Evolutionary conservation across 768 basidiomycete genomes (phyloP).

Genomic region (Boletales sp.): DNA sequence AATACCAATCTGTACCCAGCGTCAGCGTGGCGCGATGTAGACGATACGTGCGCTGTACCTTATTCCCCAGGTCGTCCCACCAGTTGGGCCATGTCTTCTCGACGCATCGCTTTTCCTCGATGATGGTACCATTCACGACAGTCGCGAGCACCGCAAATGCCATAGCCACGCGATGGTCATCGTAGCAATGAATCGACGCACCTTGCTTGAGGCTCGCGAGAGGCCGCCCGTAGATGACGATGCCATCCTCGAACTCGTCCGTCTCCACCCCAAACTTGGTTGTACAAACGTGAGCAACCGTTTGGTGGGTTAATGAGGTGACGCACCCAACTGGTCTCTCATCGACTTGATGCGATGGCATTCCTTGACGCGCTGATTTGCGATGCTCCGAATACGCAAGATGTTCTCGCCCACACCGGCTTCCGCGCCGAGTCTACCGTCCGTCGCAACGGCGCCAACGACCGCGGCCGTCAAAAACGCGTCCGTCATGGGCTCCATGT

Average conservation of each 20-base stretch:
- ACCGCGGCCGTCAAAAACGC: slow-evolving; percentile 96
- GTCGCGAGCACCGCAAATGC: slow-evolving; percentile 88
- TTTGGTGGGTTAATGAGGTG: too few relatives aligned
- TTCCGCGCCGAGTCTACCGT: slow-evolving; percentile 43
- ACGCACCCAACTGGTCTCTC: slow-evolving; percentile 88
- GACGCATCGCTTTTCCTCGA: slow-evolving; percentile 96
- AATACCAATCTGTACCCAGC: slow-evolving; percentile 70
- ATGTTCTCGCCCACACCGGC: slow-evolving; percentile 33
- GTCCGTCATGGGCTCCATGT: slow-evolving; percentile 99
- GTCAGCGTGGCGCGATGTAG: neutral
- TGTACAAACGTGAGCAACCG: slow-evolving; percentile 24
- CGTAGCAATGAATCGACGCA: slow-evolving; percentile 91
- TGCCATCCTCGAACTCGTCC: slow-evolving; percentile 87
- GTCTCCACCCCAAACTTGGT: slow-evolving; percentile 95
- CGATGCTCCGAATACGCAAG: slow-evolving; percentile 91
- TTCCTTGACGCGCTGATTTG: slow-evolving; percentile 98
- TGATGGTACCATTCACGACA: slow-evolving; percentile 66
- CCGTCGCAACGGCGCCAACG: slow-evolving; percentile 79
- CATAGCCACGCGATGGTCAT: slow-evolving; percentile 99
- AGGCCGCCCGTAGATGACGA: slow-evolving; percentile 82
- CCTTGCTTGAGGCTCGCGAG: slow-evolving; percentile 57
- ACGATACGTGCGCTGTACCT: slow-evolving; percentile 45
- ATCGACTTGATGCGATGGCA: slow-evolving; percentile 96
- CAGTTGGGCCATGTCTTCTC: slow-evolving; percentile 99
- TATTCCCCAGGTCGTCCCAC: slow-evolving; percentile 98